These are phyloP conservation scores for Nakataea oryzae DNA, from an alignment of 2,329 filamentous ascomycete species.

Conservation along the genomic window DNA sequence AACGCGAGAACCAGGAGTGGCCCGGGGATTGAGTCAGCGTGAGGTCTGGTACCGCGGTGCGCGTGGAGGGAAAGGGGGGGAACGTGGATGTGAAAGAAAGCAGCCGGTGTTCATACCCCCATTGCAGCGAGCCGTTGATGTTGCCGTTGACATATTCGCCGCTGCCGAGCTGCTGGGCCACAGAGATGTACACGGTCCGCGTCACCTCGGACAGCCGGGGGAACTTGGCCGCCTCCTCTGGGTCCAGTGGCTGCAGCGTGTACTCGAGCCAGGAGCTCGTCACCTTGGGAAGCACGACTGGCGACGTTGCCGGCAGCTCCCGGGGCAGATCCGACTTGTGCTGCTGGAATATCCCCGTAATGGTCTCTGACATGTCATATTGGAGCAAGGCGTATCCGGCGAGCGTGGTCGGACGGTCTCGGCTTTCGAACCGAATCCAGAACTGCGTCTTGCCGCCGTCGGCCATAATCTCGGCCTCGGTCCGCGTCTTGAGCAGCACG, in stretches of 20 bases:
- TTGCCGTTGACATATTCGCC: conserved; percentile 14
- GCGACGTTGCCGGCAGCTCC: conserved; percentile 15
- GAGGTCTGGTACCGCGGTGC: background rate
- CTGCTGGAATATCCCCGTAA: too few relatives aligned
- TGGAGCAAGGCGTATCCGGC: conserved; percentile 37
- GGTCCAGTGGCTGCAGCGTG: conserved; percentile 11
- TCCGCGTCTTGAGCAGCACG: conserved; percentile 42
- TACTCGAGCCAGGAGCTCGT: conserved; percentile 33
- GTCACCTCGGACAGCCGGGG: conserved; percentile 28
- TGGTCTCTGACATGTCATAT: conserved; percentile 19
- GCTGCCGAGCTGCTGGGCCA: conserved; percentile 27
- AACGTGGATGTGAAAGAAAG: background rate
- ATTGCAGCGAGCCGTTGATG: background rate
- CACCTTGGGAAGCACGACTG: conserved; percentile 21
- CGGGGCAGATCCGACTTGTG: background rate
- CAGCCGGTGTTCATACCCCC: background rate
- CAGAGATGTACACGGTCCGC: conserved; percentile 31
- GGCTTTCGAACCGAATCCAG: conserved; percentile 34
- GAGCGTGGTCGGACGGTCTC: conserved; percentile 33
- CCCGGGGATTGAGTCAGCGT: background rate
- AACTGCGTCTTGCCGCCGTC: conserved; percentile 21
- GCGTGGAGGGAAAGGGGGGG: too few relatives aligned
- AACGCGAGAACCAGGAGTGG: background rate
- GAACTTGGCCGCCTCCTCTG: background rate
- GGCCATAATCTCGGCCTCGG: conserved; percentile 26